Evolutionary conservation across 1,284 basidiomycete species (phyloP).

Genomic region (Moniliophthora roreri): DNA sequence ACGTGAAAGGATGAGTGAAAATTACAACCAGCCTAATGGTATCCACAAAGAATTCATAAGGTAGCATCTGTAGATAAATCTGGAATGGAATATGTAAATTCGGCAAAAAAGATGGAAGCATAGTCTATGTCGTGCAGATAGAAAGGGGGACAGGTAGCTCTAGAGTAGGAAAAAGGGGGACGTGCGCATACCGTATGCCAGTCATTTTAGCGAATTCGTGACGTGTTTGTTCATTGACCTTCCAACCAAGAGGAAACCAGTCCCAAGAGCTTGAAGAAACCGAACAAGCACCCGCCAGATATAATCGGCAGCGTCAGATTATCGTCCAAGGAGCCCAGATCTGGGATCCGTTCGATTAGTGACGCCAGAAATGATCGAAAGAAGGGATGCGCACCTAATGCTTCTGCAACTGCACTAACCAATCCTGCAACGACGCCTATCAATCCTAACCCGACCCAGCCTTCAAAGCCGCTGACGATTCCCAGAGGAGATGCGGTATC

Average conservation of each 20-base stretch:
- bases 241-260: conserved; percentile 6
- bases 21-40: background rate
- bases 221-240: background rate
- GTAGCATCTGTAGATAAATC: background rate
- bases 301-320: conserved; percentile 93
- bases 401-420: conserved; percentile 83
- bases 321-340: conserved; percentile 88
- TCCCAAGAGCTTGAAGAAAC: conserved; percentile 53
- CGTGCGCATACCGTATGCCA: background rate
- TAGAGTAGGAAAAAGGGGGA: background rate
- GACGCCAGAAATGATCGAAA: conserved; percentile 14
- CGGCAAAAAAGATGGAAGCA: background rate
- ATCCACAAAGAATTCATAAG: background rate
- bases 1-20: background rate
- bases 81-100: background rate
- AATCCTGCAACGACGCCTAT: conserved; percentile 69
- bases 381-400: conserved; percentile 61
- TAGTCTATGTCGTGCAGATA: background rate
- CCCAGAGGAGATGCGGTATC: too few species aligned
- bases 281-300: conserved; percentile 81
- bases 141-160: conserved; percentile 1
- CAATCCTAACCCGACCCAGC: conserved; percentile 54
- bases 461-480: conserved; percentile 24
- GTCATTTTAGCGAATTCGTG: background rate
- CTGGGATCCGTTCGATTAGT: conserved; percentile 41